These are phyloP conservation scores for Sordariomycetes sp. DNA, from an alignment of 2,329 filamentous ascomycete species.

Conservation along the genomic window DNA sequence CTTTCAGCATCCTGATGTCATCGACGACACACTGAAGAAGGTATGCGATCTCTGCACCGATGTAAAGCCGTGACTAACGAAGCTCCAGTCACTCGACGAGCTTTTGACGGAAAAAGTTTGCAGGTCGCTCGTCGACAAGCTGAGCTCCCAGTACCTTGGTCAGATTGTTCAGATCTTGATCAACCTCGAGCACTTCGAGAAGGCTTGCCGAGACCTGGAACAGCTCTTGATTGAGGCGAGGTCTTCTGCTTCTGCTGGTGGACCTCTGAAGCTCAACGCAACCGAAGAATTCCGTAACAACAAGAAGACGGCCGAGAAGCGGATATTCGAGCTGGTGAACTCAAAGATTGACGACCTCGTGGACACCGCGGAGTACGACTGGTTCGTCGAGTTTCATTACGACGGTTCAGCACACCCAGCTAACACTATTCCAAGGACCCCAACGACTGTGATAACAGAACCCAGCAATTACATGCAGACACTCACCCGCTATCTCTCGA, in stretches of 20 bases:
- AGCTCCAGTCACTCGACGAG: conserved; percentile 70
- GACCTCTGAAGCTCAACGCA: conserved; percentile 69
- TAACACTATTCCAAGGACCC: conserved; percentile 26
- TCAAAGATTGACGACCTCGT: conserved; percentile 97
- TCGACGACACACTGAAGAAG: conserved; percentile 82
- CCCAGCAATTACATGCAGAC: conserved; percentile 95
- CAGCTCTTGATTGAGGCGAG: conserved; percentile 75
- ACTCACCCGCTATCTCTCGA: conserved; percentile 81
- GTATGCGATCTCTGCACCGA: conserved; percentile 27
- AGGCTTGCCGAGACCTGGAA: conserved; percentile 83
- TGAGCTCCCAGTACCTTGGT: conserved; percentile 87
- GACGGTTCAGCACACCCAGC: background rate
- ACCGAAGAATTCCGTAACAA: conserved; percentile 81
- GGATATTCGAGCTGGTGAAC: conserved; percentile 97
- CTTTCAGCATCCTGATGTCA: conserved; percentile 80
- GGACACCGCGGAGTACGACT: conserved; percentile 96
- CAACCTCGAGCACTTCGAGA: conserved; percentile 95
- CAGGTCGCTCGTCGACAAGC: conserved; percentile 75
- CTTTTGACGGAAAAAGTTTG: conserved; percentile 91
- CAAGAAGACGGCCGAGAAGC: conserved; percentile 93
- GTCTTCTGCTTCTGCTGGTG: conserved; percentile 71
- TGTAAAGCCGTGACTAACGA: background rate
- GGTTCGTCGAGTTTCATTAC: conserved; percentile 34
- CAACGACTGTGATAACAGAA: conserved; percentile 52
- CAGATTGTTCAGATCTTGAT: conserved; percentile 98